Evolutionary conservation across 2,329 filamentous ascomycete genomes (phyloP), one percentile per base, ranked within the genome.

Genomic region (Zymoseptoria crescenta): DNA sequence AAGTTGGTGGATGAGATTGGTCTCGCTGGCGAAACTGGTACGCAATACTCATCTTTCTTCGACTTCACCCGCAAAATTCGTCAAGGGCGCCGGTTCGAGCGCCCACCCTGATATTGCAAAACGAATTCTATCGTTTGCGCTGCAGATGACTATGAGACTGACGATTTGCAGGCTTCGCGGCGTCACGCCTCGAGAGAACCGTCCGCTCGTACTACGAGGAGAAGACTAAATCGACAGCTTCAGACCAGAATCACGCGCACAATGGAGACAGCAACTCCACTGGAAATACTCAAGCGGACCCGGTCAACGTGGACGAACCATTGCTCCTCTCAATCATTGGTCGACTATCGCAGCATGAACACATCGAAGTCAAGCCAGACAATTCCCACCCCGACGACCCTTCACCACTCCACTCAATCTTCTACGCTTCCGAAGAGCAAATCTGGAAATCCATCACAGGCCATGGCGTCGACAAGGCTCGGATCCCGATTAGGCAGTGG

Each of bases 381-480:
- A 63, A 76, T 52, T 45, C 35, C n/a, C 35, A 45, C 13, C 3
- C 35, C 35, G 70, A 70, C n/a, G 67, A 65, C 72, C 73, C 49
- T 20, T 24, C 74, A 78, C 56, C 59, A 64, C 56, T 19, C 58
- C 48, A 58, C 51, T 49, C 35, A 54, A 54, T 29, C 56, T 27
- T 84, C 7, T 79, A 74, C 66, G 80, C 82, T 7, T 83, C 78
- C 6, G 75, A 81, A 62, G 78, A 83, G 56, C 76, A 82, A 41
- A 79, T 81, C 27, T 87, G 84, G 83, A 75, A 80, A 58, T 81
- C 83, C 8, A 73, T 87, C 55, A 77, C 84, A 10, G 84, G 83
- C 1, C 84, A 87, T 70, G 77, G 77, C 20, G 77, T 80, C 24
- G 83, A 87, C 65, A 72, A 76, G 16, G 77, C 75, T 53, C 81